phyloP scores from a whole-genome alignment of 1,284 basidiomycete species.

The Naganishia cerealis region DNA sequence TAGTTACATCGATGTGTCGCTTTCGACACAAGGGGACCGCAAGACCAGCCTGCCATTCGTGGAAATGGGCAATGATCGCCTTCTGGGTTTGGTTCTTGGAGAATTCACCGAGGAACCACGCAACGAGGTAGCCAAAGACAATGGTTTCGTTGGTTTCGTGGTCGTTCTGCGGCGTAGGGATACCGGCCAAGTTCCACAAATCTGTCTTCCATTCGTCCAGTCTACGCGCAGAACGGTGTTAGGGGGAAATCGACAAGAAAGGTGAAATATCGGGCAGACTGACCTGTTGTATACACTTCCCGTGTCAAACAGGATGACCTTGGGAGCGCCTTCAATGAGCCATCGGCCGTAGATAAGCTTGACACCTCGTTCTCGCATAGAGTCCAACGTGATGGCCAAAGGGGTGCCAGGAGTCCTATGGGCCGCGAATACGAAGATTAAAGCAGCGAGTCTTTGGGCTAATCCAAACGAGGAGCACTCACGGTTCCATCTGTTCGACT shows the following conservation, averaged over 20 bases:
- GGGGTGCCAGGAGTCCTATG: conserved; percentile 57
- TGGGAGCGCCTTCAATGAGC: conserved; percentile 94
- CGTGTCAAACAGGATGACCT: conserved; percentile 92
- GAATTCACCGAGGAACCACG: conserved; percentile 99
- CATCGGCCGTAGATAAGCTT: conserved; percentile 94
- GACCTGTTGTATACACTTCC: conserved; percentile 73
- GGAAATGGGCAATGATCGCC: conserved; percentile 94
- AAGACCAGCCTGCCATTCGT: conserved; percentile 98
- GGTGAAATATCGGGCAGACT: conserved; percentile 18
- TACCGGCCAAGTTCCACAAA: conserved; percentile 95
- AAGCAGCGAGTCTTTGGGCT: background rate
- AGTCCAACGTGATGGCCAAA: conserved; percentile 67
- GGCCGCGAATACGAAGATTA: background rate
- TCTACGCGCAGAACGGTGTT: conserved; percentile 47
- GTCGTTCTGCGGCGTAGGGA: conserved; percentile 91
- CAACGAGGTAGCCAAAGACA: conserved; percentile 95
- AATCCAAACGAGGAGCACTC: conserved; percentile 47
- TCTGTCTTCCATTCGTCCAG: conserved; percentile 98
- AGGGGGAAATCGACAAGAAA: background rate
- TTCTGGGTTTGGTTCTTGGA: conserved; percentile 72
- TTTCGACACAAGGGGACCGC: conserved; percentile 95
- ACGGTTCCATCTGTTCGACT: conserved; percentile 87
- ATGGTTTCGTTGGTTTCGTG: conserved; percentile 99
- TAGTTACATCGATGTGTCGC: conserved; percentile 94
- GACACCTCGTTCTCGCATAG: conserved; percentile 82